Percentiles rank a stretch among this genome's conserved stretches.
Conservation (phyloP, 129 eudicot species). For the Solidago caesia region DNA sequence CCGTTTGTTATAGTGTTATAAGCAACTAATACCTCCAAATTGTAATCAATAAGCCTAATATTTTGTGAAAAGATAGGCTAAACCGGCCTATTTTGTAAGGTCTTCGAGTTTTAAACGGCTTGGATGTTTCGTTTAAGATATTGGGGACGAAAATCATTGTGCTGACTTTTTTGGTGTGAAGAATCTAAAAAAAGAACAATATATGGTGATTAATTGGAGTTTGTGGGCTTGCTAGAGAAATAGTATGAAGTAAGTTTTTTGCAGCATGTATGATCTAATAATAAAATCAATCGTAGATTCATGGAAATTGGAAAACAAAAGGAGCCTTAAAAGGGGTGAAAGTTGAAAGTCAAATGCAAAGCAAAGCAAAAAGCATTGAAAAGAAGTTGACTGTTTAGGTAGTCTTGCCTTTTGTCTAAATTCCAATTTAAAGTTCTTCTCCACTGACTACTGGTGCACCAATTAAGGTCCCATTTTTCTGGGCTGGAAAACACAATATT, state of each 20-base stretch:
- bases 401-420: conserved; percentile 32
- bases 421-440: conserved; percentile 33
- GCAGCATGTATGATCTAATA: conserved; percentile 12
- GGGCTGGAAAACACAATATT: conserved; percentile 39
- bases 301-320: conserved; percentile 20
- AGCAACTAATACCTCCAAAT: no score
- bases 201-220: background rate
- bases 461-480: conserved; percentile 38
- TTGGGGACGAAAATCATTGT: background rate
- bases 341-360: conserved; percentile 42
- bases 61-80: no score
- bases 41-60: no score
- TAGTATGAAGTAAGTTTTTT: background rate
- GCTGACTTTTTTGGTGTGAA: conserved; percentile 16
- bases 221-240: background rate
- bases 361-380: conserved; percentile 36
- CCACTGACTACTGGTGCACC: conserved; percentile 34
- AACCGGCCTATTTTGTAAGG: no score
- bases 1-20: no score
- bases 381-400: conserved; percentile 35
- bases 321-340: conserved; percentile 78
- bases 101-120: no score
- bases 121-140: no score
- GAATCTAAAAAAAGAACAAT: background rate
- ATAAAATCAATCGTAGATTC: background rate